phyloP scores from a whole-genome alignment of 2,329 filamentous ascomycete genomes.

The Penicillium sp. region DNA sequence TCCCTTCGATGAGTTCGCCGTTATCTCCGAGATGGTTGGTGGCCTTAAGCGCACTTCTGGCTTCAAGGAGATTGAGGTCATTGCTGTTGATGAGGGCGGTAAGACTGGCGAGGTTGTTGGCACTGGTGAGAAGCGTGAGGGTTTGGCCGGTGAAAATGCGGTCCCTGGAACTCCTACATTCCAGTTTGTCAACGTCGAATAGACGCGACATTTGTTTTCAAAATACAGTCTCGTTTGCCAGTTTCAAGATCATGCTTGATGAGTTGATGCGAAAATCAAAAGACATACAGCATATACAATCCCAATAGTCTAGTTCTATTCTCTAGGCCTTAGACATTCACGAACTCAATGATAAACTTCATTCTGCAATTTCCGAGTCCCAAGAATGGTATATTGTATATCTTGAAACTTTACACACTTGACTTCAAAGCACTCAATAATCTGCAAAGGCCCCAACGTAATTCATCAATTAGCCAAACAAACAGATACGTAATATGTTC shows the following conservation, averaged over 20 bases:
- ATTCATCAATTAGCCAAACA: background rate
- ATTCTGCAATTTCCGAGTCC: background rate
- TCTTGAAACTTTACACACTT: background rate
- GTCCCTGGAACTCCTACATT: constrained; percentile 82
- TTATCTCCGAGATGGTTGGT: constrained; percentile 73
- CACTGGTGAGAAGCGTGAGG: constrained; percentile 56
- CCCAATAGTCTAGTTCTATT: constrained; percentile 11
- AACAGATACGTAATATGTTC: too few species aligned
- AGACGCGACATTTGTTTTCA: constrained; percentile 8
- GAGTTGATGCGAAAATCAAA: constrained; percentile 24
- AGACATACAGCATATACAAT: constrained; percentile 16
- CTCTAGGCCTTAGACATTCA: background rate
- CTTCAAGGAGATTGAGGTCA: constrained; percentile 68
- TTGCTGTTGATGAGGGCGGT: constrained; percentile 64
- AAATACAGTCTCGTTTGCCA: constrained; percentile 5
- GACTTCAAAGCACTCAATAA: constrained; percentile 10
- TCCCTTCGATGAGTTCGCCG: constrained; percentile 78
- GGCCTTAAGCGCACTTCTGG: constrained; percentile 75
- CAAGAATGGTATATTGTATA: background rate
- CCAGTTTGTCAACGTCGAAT: constrained; percentile 74
- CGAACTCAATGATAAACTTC: background rate
- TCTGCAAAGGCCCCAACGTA: background rate
- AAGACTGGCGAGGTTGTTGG: constrained; percentile 47
- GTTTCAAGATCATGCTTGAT: constrained; percentile 23
- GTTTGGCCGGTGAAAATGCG: constrained; percentile 68